Base-by-base conservation (phyloP, 495 filamentous ascomycete genomes). In the Terfezia boudieri region DNA sequence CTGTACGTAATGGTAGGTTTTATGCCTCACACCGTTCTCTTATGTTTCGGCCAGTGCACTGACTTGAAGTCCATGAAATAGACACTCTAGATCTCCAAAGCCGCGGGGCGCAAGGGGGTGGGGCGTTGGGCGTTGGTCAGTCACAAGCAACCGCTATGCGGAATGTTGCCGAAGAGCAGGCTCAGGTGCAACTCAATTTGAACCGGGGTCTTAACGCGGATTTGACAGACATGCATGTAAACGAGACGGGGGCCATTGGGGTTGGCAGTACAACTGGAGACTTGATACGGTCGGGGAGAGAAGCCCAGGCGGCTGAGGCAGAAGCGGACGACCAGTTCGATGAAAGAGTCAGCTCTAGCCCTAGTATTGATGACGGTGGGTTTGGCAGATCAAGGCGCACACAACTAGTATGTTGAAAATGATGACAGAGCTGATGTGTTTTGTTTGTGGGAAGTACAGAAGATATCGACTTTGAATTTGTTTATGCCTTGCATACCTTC, bases 401-500 rank as follows among this genome's bases (percentile, higher is more conserved):
- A 11, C 14, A 1, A 32, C 26, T 2, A 32, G 20, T 20, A 20
- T 36, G 1, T 53, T 12, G 57, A 36, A 61, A 64, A 69, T 60
- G 60, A 73, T 62, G 73, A 76, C 73, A 76, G 59, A 76, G 75
- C 69, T 81, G 84, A 71, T 83, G 74, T 84, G 88, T 80, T 86
- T 73, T 71, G 8, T 38, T 20, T 50, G 46, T 49, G 14, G n/a
- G 46, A 72, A 20, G 76, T 65, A 59, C 67, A 85, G 90, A 99
- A 76, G 90, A 96, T 67, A 99, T 99, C 69, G 88, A 99, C 74
- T 96, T 99, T 68, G 89, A 96, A 61, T 94, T 96, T 69, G 90
- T 99, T 55, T 99, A 99, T 68, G 90, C 90, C 51, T 73, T 99
- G 56, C 90, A 95, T 67, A 96, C 87, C 26, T 99, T 99, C 64